Conservation (phyloP, 768 basidiomycete genomes). For the Mycena rebaudengoi region DNA sequence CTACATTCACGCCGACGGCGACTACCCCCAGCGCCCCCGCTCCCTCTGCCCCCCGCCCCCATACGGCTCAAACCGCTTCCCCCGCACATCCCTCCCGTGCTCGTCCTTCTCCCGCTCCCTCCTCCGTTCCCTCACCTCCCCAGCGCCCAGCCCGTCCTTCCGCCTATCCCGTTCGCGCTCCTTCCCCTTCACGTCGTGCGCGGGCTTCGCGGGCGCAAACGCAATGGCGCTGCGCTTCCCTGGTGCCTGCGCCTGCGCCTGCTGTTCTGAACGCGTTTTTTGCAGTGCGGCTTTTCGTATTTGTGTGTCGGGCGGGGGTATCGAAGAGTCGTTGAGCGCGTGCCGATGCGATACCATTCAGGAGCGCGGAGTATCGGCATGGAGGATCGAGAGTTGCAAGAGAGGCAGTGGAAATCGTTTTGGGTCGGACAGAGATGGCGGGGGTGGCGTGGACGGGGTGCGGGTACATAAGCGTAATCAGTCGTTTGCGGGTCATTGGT, state of each 20-base stretch:
- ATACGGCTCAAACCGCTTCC: constrained; percentile 30
- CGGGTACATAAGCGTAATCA: too few species aligned
- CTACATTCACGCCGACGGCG: too few species aligned
- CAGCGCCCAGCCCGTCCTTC: too few species aligned
- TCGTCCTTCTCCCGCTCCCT: neutral
- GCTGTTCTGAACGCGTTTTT: constrained; percentile 71
- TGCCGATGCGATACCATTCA: neutral
- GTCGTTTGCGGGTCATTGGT: too few species aligned
- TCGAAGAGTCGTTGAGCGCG: neutral
- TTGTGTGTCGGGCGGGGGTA: constrained; percentile 14
- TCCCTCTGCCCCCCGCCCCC: constrained; percentile 8
- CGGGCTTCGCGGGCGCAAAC: constrained; percentile 43
- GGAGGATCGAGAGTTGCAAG: too few species aligned
- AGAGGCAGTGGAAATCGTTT: neutral
- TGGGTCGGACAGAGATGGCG: constrained; percentile 26
- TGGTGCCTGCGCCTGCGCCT: constrained; percentile 56
- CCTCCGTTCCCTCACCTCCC: constrained; percentile 11
- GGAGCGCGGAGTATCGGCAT: neutral
- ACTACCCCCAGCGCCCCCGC: constrained; percentile 11
- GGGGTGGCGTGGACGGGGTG: constrained; percentile 19
- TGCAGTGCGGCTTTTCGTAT: constrained; percentile 64
- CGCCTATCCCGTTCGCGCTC: too few species aligned
- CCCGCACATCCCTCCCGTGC: too few species aligned
- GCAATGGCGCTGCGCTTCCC: constrained; percentile 70
- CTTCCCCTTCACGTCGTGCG: neutral